Conservation (phyloP, 805 yeast species). For the Wickerhamiella slavikovae region DNA sequence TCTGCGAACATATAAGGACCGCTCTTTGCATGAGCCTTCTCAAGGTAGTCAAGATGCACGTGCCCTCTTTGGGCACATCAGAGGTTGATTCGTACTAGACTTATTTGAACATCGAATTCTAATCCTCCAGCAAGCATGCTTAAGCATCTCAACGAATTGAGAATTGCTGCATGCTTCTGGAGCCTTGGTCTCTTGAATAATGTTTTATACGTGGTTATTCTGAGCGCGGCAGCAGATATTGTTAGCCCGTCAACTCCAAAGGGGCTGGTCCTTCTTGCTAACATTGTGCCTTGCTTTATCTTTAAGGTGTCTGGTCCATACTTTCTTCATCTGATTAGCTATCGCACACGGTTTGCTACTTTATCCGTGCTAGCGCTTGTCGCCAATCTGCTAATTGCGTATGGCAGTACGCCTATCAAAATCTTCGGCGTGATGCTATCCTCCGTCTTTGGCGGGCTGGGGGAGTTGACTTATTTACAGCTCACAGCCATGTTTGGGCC, state of each 20-base stretch:
- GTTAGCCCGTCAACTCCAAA: slow-evolving; percentile 75
- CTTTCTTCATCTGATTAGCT: slow-evolving; percentile 45
- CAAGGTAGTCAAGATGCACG: too few species aligned
- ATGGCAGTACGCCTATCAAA: slow-evolving; percentile 20
- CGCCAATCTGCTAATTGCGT: slow-evolving; percentile 54
- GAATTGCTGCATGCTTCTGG: slow-evolving; percentile 30
- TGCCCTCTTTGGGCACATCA: too few species aligned
- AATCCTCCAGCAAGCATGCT: too few species aligned
- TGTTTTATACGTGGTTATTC: slow-evolving; percentile 72
- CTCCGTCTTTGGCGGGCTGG: slow-evolving; percentile 69
- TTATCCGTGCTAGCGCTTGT: slow-evolving; percentile 37
- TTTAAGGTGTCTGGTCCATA: slow-evolving; percentile 63
- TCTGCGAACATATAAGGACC: too few species aligned
- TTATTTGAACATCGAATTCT: too few species aligned
- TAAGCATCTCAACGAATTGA: too few species aligned
- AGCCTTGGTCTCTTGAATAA: slow-evolving; percentile 74
- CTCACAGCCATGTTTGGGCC: slow-evolving; percentile 56
- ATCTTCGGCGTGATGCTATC: slow-evolving; percentile 61
- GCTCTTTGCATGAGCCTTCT: too few species aligned
- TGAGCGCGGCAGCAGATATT: slow-evolving; percentile 80
- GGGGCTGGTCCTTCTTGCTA: slow-evolving; percentile 67
- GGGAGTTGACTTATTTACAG: slow-evolving; percentile 76
- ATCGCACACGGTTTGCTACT: slow-evolving; percentile 30
- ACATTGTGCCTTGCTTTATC: slow-evolving; percentile 62
- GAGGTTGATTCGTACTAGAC: too few species aligned